Evolutionary conservation across 495 filamentous ascomycete genomes (phyloP).

Genomic region (Astrocystis sublimbata): DNA sequence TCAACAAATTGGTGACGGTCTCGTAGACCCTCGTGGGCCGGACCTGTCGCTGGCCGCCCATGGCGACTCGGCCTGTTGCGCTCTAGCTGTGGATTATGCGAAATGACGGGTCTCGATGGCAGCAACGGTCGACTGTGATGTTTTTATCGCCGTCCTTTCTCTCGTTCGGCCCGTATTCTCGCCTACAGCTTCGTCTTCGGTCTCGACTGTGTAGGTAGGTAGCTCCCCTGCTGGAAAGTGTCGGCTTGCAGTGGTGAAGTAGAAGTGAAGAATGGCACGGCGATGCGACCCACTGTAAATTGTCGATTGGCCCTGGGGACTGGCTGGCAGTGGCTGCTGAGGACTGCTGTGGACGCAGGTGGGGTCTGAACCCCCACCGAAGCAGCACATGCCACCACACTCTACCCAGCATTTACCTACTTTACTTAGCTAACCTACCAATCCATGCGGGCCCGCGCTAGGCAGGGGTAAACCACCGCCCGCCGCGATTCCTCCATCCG

Average conservation of each 20-base stretch:
- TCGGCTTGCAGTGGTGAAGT: too few species aligned
- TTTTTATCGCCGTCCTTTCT: not conserved
- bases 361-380: too few species aligned
- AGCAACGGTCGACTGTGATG: not conserved
- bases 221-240: slow-evolving; percentile 13
- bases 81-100: not conserved
- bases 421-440: not conserved
- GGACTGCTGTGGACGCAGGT: too few species aligned
- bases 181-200: not conserved
- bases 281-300: slow-evolving; percentile 22
- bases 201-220: too few species aligned
- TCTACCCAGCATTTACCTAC: too few species aligned
- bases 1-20: slow-evolving; percentile 26
- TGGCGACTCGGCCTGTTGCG: too few species aligned
- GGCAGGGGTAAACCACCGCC: not conserved
- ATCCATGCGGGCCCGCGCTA: not conserved
- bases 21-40: slow-evolving; percentile 28
- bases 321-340: too few species aligned
- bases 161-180: not conserved
- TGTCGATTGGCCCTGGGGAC: not conserved
- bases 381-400: too few species aligned
- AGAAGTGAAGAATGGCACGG: slow-evolving; percentile 22
- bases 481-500: not conserved
- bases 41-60: slow-evolving; percentile 34
- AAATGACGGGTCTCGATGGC: not conserved